phyloP scores from a whole-genome alignment of 768 basidiomycete species.

The Amanita rubescens region DNA sequence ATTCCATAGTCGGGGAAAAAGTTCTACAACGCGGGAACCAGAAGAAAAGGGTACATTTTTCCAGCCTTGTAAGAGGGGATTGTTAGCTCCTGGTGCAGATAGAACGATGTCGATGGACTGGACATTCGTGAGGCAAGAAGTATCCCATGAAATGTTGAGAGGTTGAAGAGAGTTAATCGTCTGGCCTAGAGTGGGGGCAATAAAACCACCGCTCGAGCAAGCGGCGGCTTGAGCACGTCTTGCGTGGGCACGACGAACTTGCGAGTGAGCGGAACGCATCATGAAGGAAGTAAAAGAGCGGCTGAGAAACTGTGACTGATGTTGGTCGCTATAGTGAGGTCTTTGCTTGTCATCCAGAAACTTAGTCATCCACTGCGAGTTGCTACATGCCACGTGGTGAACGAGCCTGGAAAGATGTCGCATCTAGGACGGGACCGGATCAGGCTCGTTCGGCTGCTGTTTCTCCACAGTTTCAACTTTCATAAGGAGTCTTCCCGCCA shows the following conservation, averaged over 20 bases:
- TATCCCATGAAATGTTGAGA: conserved; percentile 58
- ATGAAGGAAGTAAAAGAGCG: conserved; percentile 5
- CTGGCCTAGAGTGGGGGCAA: conserved; percentile 39
- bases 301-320: too few relatives aligned
- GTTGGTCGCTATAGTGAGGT: too few relatives aligned
- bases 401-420: conserved; percentile 84
- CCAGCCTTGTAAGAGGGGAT: conserved; percentile 52
- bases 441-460: too few relatives aligned
- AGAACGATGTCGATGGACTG: conserved; percentile 61
- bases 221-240: conserved; percentile 22
- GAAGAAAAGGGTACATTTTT: conserved; percentile 36
- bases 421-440: conserved; percentile 56
- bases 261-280: conserved; percentile 20
- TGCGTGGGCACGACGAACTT: conserved; percentile 18
- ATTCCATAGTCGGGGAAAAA: conserved; percentile 72
- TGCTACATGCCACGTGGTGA: too few relatives aligned
- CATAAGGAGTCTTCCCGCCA: too few relatives aligned
- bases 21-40: conserved; percentile 40
- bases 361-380: too few relatives aligned
- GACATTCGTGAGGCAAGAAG: conserved; percentile 41
- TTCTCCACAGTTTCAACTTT: too few relatives aligned
- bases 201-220: conserved; percentile 53
- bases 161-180: conserved; percentile 39
- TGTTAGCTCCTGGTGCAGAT: conserved; percentile 37
- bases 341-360: too few relatives aligned